These are phyloP conservation scores for Termitomyces sp. DNA, from an alignment of 768 basidiomycete species.

Conservation along the genomic window DNA sequence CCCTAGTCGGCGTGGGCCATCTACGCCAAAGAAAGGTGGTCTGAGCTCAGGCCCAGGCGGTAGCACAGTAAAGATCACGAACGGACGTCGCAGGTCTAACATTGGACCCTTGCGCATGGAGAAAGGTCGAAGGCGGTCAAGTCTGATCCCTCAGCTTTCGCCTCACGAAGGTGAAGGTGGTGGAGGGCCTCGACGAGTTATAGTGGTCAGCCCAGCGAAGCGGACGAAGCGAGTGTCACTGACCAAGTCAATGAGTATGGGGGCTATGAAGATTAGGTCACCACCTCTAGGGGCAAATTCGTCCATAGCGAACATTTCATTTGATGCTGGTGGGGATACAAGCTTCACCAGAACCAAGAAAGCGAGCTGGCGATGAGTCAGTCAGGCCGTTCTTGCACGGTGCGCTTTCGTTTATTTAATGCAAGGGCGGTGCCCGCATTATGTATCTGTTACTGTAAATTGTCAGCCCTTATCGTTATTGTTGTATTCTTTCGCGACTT, in stretches of 20 bases:
- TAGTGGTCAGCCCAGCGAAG: conserved; percentile 57
- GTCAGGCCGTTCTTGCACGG: conserved; percentile 12
- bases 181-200: conserved; percentile 32
- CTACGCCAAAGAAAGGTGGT: conserved; percentile 36
- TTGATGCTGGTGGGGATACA: conserved; percentile 47
- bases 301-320: conserved; percentile 30
- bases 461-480: conserved; percentile 15
- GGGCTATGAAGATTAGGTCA: conserved; percentile 28
- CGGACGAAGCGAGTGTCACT: conserved; percentile 58
- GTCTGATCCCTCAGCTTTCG: conserved; percentile 72
- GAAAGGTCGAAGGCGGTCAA: conserved; percentile 72
- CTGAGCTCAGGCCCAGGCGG: conserved; percentile 10
- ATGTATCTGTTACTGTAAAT: conserved; percentile 17
- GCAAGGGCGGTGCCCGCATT: conserved; percentile 16
- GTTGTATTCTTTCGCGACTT: conserved; percentile 4
- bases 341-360: conserved; percentile 44
- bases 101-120: conserved; percentile 76
- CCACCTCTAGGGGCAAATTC: conserved; percentile 20
- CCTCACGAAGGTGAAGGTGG: conserved; percentile 38
- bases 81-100: conserved; percentile 64
- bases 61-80: conserved; percentile 24
- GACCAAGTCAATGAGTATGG: conserved; percentile 37
- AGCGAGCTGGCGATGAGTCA: conserved; percentile 59
- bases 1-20: conserved; percentile 50
- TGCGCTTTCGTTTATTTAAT: conserved; percentile 4